These are phyloP conservation scores for Fusarium virguliforme DNA, from an alignment of 2,329 filamentous ascomycete genomes.

Conservation along the genomic window DNA sequence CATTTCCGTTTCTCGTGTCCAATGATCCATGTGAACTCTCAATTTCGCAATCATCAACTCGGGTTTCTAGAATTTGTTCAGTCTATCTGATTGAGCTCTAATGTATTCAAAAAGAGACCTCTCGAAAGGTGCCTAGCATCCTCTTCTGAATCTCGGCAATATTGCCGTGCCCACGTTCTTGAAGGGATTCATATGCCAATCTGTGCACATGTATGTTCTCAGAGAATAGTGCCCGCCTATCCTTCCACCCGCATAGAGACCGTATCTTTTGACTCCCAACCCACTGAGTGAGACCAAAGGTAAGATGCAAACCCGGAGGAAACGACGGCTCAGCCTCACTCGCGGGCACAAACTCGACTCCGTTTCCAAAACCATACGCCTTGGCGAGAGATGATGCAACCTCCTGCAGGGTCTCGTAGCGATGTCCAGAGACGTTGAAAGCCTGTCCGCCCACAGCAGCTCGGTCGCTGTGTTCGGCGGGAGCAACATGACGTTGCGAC, in stretches of 20 bases:
- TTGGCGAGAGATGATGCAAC: constrained; percentile 57
- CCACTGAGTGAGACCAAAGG: constrained; percentile 61
- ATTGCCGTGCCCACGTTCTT: constrained; percentile 31
- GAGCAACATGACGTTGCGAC: constrained; percentile 54
- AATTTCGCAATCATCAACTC: background rate
- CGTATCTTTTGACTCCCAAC: constrained; percentile 61
- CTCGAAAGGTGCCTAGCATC: constrained; percentile 23
- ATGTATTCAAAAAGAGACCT: background rate
- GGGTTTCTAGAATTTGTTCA: background rate
- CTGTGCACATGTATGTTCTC: constrained; percentile 58
- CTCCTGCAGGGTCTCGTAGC: constrained; percentile 63
- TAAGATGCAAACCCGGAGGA: constrained; percentile 40
- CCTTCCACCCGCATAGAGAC: constrained; percentile 59
- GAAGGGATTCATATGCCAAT: constrained; percentile 57
- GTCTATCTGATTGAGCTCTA: background rate
- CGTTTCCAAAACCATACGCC: constrained; percentile 59
- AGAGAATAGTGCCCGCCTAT: constrained; percentile 57
- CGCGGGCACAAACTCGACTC: constrained; percentile 48
- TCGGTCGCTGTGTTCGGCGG: constrained; percentile 58
- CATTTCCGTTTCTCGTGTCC: background rate
- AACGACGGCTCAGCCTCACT: constrained; percentile 40
- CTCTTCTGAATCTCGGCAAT: constrained; percentile 32
- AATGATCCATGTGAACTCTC: background rate
- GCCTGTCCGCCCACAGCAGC: constrained; percentile 56
- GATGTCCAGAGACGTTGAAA: constrained; percentile 63